Evolutionary conservation across 116 monocot species (phyloP).

Genomic region (Papilionanthe hybrid): DNA sequence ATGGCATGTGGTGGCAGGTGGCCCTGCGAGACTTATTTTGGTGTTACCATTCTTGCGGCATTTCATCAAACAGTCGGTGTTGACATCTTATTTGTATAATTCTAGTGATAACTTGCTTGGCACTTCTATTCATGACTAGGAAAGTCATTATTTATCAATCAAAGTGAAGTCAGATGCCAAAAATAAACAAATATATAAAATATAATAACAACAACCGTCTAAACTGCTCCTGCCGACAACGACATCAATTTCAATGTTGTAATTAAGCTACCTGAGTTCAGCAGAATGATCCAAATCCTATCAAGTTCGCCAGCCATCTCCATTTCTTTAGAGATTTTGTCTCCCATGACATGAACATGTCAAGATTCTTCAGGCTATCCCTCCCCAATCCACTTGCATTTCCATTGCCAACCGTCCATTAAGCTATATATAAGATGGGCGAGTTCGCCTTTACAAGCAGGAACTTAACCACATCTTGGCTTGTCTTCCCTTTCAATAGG

Average conservation of each 20-base stretch:
- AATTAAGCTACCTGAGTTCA: no score
- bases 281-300: no score
- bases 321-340: background rate
- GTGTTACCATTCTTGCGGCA: background rate
- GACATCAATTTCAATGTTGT: no score
- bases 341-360: slow-evolving; percentile 1
- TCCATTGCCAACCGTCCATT: background rate
- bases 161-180: no score
- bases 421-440: slow-evolving; percentile 13
- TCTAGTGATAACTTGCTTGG: background rate
- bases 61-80: slow-evolving; percentile 4
- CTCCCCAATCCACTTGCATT: background rate
- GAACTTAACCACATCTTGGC: background rate
- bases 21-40: background rate
- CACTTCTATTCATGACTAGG: background rate
- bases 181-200: no score
- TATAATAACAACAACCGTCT: background rate
- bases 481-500: background rate
- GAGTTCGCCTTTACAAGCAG: background rate
- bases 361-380: slow-evolving; percentile 16
- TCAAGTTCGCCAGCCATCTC: background rate
- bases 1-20: background rate
- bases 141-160: background rate
- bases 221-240: no score
- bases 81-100: background rate